Evolutionary conservation across 2,329 filamentous ascomycete species (phyloP).

Genomic region (Aspergillus glaucus): DNA sequence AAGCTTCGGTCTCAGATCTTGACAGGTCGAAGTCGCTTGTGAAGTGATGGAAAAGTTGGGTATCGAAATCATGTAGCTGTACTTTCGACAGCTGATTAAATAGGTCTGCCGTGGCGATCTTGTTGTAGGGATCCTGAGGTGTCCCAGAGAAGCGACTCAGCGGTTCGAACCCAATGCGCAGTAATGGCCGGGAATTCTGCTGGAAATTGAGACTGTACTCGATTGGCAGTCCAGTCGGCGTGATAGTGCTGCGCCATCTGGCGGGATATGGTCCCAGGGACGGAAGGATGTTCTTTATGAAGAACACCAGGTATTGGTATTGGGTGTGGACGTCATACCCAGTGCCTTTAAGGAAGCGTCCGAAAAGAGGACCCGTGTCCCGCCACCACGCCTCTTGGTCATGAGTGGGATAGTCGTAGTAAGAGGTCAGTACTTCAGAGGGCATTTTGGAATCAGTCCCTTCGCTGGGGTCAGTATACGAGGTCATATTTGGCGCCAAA

Average conservation of each 20-base stretch:
- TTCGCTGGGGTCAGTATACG: slow-evolving; percentile 18
- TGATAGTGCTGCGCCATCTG: slow-evolving; percentile 7
- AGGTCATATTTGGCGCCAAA: too few relatives aligned
- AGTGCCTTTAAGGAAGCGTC: slow-evolving; percentile 1
- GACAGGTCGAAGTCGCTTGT: neutral
- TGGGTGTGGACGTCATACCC: slow-evolving; percentile 6
- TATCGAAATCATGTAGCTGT: neutral
- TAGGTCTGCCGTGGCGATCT: neutral
- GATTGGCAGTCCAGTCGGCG: slow-evolving; percentile 11
- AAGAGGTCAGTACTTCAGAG: neutral
- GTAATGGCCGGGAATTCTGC: slow-evolving; percentile 5
- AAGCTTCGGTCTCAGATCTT: neutral
- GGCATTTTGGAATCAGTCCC: neutral
- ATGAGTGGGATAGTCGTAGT: neutral
- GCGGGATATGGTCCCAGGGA: slow-evolving; percentile 12
- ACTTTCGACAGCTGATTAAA: neutral
- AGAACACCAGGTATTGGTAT: slow-evolving; percentile 7
- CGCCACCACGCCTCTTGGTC: slow-evolving; percentile 9
- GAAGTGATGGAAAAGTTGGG: neutral
- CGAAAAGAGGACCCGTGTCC: slow-evolving; percentile 8
- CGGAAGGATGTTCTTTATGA: slow-evolving; percentile 4
- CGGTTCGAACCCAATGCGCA: slow-evolving; percentile 11
- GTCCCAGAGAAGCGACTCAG: slow-evolving; percentile 4
- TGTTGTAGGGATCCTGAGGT: slow-evolving; percentile 1
- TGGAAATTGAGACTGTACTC: slow-evolving; percentile 18